These are phyloP conservation scores for Colletotrichum spaethianum DNA, from an alignment of 2,329 filamentous ascomycete genomes.

Conservation along the genomic window DNA sequence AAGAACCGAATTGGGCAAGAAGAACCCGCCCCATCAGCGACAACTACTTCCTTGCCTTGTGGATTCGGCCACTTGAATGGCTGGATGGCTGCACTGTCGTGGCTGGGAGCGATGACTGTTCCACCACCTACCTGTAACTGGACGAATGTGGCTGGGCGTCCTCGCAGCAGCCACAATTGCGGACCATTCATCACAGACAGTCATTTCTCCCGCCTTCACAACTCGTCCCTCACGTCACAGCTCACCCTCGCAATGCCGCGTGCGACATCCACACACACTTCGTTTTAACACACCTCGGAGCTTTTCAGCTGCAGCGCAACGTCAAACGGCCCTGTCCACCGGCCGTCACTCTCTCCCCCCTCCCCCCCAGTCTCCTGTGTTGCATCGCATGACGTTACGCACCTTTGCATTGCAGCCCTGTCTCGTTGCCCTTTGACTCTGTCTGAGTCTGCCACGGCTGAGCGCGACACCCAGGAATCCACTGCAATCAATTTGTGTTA, in stretches of 20 bases:
- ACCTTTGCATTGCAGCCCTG: not conserved
- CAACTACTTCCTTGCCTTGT: not conserved
- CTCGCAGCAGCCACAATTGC: not conserved
- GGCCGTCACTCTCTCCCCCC: not conserved
- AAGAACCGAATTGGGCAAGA: not conserved
- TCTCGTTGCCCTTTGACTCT: constrained; percentile 33
- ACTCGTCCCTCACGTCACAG: not conserved
- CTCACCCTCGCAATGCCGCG: not conserved
- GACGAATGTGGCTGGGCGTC: not conserved
- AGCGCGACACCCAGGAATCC: constrained; percentile 25
- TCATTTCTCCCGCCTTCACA: not conserved
- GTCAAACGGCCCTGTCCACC: constrained; percentile 14
- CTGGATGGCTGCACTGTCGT: not conserved
- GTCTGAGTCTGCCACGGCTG: constrained; percentile 36
- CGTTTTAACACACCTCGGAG: constrained; percentile 31
- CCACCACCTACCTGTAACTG: not conserved
- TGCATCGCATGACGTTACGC: constrained; percentile 19
- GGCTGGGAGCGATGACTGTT: not conserved
- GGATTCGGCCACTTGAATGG: not conserved
- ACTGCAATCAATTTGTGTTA: constrained; percentile 36
- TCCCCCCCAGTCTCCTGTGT: constrained; percentile 5
- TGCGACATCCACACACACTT: constrained; percentile 1
- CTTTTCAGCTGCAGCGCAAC: constrained; percentile 36
- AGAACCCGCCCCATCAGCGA: not conserved
- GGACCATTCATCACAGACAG: not conserved